Conservation (phyloP, 2,329 filamentous ascomycete genomes). For the Fusarium neocosmosporiellum region DNA sequence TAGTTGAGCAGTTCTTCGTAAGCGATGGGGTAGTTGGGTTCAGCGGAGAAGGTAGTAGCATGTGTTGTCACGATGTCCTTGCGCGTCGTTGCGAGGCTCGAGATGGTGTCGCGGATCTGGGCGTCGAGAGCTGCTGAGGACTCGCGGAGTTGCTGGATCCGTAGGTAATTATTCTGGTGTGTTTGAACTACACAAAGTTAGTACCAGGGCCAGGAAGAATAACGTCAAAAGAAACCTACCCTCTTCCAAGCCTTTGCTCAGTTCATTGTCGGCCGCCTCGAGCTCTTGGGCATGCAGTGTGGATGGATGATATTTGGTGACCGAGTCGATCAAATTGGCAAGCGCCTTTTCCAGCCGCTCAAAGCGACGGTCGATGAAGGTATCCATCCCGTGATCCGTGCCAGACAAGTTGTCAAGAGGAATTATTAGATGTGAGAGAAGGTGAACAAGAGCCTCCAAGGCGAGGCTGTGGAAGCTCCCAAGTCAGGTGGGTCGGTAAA, state of each 20-base stretch:
- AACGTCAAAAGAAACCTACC: slow-evolving; percentile 55
- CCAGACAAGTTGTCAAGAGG: neutral
- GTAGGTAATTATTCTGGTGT: slow-evolving; percentile 80
- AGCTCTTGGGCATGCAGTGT: slow-evolving; percentile 75
- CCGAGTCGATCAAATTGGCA: slow-evolving; percentile 78
- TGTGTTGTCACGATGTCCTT: slow-evolving; percentile 76
- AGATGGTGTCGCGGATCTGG: slow-evolving; percentile 78
- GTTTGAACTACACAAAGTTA: slow-evolving; percentile 65
- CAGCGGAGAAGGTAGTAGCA: slow-evolving; percentile 65
- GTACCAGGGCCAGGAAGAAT: neutral
- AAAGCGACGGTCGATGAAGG: slow-evolving; percentile 70
- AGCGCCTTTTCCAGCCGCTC: slow-evolving; percentile 76
- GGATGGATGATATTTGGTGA: slow-evolving; percentile 84
- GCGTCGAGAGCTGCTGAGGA: slow-evolving; percentile 74
- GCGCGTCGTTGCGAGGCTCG: slow-evolving; percentile 76
- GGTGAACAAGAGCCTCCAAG: neutral
- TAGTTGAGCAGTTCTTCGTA: slow-evolving; percentile 82
- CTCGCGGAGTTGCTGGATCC: slow-evolving; percentile 75
- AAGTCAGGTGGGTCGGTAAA: slow-evolving; percentile 28
- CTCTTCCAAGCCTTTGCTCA: slow-evolving; percentile 73
- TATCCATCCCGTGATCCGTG: slow-evolving; percentile 63
- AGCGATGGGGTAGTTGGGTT: slow-evolving; percentile 66
- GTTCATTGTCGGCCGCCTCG: slow-evolving; percentile 74
- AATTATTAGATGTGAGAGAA: neutral
- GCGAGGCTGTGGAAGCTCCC: slow-evolving; percentile 35